A percentile compares a stretch with the other conserved stretches of the same genome.
Conservation (phyloP, 148 eudicot genomes). For the Polygonum maritimum region DNA sequence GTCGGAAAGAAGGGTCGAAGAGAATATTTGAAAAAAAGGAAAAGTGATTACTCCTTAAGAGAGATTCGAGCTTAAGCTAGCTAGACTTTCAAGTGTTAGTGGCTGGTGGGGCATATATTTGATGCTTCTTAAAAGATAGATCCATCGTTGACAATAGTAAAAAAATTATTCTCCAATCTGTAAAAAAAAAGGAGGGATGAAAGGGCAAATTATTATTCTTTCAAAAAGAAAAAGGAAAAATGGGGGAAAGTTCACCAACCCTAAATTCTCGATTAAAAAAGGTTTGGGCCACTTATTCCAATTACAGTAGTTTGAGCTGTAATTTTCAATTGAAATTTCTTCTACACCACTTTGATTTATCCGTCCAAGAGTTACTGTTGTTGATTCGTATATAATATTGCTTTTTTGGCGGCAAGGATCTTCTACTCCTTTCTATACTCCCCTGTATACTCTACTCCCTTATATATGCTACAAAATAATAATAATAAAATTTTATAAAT, state of each 20-base stretch:
- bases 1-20: background rate
- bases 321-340: background rate
- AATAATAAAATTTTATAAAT: no score
- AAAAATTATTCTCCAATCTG: background rate
- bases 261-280: background rate
- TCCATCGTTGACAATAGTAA: slow-evolving; percentile 5
- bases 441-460: no score
- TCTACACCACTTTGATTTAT: background rate
- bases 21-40: background rate
- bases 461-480: no score
- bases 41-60: background rate
- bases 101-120: background rate
- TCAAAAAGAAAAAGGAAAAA: background rate
- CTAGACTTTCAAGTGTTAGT: background rate
- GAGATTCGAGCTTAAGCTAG: slow-evolving; percentile 4
- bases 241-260: background rate
- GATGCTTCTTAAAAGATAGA: slow-evolving; percentile 1
- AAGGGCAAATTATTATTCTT: slow-evolving; percentile 1
- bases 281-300: background rate
- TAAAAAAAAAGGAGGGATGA: background rate
- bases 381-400: background rate
- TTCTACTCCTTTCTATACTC: no score
- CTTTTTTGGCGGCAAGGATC: no score
- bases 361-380: background rate
- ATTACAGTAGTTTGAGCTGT: background rate